Percentiles rank a stretch among this genome's conserved stretches.
Evolutionary conservation across 225 moss, liverwort and hornwort species (phyloP).

Genomic region (Sphagnum tenellum): DNA sequence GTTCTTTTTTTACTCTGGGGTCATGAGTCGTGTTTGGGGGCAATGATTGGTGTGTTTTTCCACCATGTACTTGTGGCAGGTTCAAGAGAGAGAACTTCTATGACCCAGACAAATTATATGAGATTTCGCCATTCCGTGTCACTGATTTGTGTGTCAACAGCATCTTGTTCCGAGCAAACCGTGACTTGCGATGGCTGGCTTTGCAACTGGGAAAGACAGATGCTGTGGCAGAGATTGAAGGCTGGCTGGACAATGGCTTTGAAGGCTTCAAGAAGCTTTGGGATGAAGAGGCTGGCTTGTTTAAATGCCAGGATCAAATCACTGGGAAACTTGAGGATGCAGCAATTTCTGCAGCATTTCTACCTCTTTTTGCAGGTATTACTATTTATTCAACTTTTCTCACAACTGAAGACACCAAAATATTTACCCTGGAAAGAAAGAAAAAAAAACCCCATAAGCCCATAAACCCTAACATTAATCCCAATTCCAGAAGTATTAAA

Average conservation of each 20-base stretch:
- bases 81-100: conserved; percentile 27
- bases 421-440: too few relatives aligned
- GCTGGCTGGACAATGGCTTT: conserved; percentile 28
- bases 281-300: conserved; percentile 28
- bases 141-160: conserved; percentile 35
- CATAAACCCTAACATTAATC: too few relatives aligned
- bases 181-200: conserved; percentile 32
- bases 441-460: too few relatives aligned
- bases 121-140: conserved; percentile 32
- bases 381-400: not conserved
- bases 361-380: conserved; percentile 33
- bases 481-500: too few relatives aligned
- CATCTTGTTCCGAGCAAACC: conserved; percentile 31
- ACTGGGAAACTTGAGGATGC: conserved; percentile 28
- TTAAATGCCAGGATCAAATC: conserved; percentile 32
- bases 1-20: too few relatives aligned
- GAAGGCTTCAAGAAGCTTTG: conserved; percentile 28
- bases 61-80: conserved; percentile 2
- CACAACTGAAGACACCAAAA: not conserved
- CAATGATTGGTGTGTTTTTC: too few relatives aligned
- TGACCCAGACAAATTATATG: conserved; percentile 21
- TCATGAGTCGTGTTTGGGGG: too few relatives aligned
- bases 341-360: conserved; percentile 23
- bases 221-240: conserved; percentile 23
- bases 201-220: conserved; percentile 20